Evolutionary conservation across 169 alveolate species (phyloP), one percentile per base, ranked within the genome.

Genomic region (Plasmodium relictum): DNA sequence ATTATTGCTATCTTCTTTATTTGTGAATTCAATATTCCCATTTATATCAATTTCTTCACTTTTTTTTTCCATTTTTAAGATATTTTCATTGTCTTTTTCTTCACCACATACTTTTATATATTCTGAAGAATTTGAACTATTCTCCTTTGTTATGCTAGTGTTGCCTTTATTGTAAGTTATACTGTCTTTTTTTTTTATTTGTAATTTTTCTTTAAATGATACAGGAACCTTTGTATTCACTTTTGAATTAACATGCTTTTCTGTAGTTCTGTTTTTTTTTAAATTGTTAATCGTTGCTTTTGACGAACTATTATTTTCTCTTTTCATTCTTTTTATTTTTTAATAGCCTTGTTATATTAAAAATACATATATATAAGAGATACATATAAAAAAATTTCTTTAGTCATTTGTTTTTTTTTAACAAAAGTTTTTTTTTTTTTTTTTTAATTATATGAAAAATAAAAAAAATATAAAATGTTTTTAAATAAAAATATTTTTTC

Each of bases 181-280:
- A n/a, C 52, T 66, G n/a, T 71, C 52, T 71, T 22, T 50, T 39
- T 14, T n/a, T 16, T 71, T 71, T 71, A 18, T 41, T 16, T 50
- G 58, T 45, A 54, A 24, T 39, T 73, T 73, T 48, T 73, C 72
- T 41, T 56, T 73, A 58, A 37, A 16, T 2, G 71, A n/a, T 9
- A 56, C 88, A 14, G 26, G 56, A 41, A 24, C 6, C 9, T 58
- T 73, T 65, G 71, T 31, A 6, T 1, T 58, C 8, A 20, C 61
- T 48, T 59, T 73, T 26, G 6, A n/a, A 3, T 50, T 65, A 16
- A 41, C 88, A 9, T 39, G 26, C 16, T 73, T 73, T 31, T 14
- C 42, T 18, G 61, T 22, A 68, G 58, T 73, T 18, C 31, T 73
- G n/a, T 63, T 48, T 42, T 41, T 73, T 73, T 73, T 73, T 52